These are phyloP conservation scores for Chrysoporthe cubensis DNA, from an alignment of 2,329 filamentous ascomycete species.

Conservation along the genomic window DNA sequence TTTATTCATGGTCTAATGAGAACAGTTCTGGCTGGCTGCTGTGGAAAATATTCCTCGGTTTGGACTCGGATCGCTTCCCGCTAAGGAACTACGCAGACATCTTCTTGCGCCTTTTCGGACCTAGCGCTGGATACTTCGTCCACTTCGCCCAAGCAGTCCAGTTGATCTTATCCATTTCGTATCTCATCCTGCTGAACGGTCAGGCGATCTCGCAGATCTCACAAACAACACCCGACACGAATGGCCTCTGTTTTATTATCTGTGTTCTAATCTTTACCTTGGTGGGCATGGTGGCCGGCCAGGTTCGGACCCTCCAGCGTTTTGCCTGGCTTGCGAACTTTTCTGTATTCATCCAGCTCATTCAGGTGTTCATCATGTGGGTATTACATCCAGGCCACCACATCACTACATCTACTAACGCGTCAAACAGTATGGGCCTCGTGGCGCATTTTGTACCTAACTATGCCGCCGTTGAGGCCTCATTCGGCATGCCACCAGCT, in stretches of 20 bases:
- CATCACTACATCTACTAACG: conserved; percentile 32
- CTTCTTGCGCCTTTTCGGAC: conserved; percentile 1
- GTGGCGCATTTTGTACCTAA: conserved; percentile 44
- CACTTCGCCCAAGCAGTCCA: conserved; percentile 9
- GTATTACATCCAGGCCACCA: background rate
- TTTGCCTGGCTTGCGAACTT: conserved; percentile 15
- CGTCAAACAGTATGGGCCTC: conserved; percentile 3
- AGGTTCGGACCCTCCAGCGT: conserved; percentile 37
- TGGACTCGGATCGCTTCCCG: conserved; percentile 7
- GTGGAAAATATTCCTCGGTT: conserved; percentile 3
- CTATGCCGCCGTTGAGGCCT: conserved; percentile 39
- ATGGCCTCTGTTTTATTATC: conserved; percentile 14
- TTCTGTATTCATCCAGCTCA: conserved; percentile 6
- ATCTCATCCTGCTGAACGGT: conserved; percentile 50
- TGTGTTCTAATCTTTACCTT: conserved; percentile 8
- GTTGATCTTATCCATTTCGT: conserved; percentile 46
- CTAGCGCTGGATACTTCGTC: conserved; percentile 4
- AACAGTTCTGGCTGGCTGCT: conserved; percentile 8
- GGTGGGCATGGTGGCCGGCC: conserved; percentile 40
- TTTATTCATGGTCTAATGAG: background rate
- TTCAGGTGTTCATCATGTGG: conserved; percentile 10
- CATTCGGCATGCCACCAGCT: conserved; percentile 37
- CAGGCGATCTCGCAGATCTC: conserved; percentile 37
- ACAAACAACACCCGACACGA: conserved; percentile 1
- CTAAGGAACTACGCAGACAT: conserved; percentile 11